Evolutionary conservation across 2,329 filamentous ascomycete genomes (phyloP).

Genomic region (Calycina herbarum): DNA sequence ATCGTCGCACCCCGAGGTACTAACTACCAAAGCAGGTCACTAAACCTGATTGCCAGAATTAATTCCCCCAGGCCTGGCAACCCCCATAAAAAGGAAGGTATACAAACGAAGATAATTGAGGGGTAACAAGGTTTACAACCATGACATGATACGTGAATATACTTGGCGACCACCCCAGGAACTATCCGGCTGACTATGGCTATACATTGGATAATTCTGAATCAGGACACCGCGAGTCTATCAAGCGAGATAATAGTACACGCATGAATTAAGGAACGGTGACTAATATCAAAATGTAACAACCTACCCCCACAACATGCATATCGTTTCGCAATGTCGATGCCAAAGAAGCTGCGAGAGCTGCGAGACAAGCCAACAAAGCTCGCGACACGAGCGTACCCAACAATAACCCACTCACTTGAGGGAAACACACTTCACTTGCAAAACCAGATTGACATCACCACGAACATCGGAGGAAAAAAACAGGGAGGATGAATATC

Average conservation of each 20-base stretch:
- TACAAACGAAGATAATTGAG: background rate
- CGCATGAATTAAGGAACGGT: background rate
- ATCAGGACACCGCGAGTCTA: background rate
- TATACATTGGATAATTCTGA: background rate
- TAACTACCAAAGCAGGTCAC: too few relatives aligned
- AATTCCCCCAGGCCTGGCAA: too few relatives aligned
- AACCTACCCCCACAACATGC: too few relatives aligned
- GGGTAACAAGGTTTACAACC: background rate
- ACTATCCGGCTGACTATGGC: background rate
- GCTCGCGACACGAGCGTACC: too few relatives aligned
- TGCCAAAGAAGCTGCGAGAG: too few relatives aligned
- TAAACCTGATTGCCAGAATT: too few relatives aligned
- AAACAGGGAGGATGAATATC: background rate
- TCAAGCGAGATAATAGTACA: background rate
- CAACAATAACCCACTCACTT: background rate
- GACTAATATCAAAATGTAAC: background rate
- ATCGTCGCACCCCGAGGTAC: too few relatives aligned
- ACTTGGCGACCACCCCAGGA: background rate
- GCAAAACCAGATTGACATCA: background rate
- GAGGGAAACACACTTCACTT: background rate
- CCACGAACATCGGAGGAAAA: background rate
- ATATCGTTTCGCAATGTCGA: too few relatives aligned
- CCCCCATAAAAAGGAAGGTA: background rate
- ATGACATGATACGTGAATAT: background rate
- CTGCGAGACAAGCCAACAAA: too few relatives aligned